Evolutionary conservation across 441 rosid species (phyloP), one percentile per base, ranked within the genome.

Genomic region (Pelargonium myrrhifolium): DNA sequence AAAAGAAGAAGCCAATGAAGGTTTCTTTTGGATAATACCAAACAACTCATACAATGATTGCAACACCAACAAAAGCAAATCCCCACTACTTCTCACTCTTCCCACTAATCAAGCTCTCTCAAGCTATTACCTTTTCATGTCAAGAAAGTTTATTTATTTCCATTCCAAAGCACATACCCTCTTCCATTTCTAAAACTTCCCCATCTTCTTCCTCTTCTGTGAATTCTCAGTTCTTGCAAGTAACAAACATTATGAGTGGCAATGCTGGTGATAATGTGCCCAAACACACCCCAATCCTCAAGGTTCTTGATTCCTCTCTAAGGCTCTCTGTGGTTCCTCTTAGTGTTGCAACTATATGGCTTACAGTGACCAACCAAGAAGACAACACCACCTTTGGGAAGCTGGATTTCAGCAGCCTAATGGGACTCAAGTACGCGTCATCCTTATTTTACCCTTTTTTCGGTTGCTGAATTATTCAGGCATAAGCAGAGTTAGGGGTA

Each of bases 271-370:
- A 45, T 47, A 68, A 72, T 70, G 62, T 62, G 42, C 69, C 10
- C 60, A 62, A 40, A 49, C 61, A 71, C 28, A 53, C 75, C 67
- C 83, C 87, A 65, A 40, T 77, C 67, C 84, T 93, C 14, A 89
- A 79, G 82, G 62, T 85, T 42, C 37, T 87, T 1, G 97, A 90
- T 73, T 81, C 71, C 64, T 84, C 83, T 71, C 90, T 90, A 8
- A 81, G 98, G 76, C 78, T 90, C 49, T 82, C 78, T 60, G 88
- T 84, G 21, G 68, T 93, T 75, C 98, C 97, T 69, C 85, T 90
- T 0, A 84, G 87, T 74, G 79, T 75, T 72, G 90, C 84, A 65
- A 73, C 92, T 77, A 80, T 93, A 35, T 90, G 93, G 89, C 68
- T 93, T 67, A 86, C 90, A 65, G 86, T 83, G 28, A 85, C 95